These are phyloP conservation scores for Vachellia pachyceras DNA, from an alignment of 306 rosid genomes.

Conservation along the genomic window DNA sequence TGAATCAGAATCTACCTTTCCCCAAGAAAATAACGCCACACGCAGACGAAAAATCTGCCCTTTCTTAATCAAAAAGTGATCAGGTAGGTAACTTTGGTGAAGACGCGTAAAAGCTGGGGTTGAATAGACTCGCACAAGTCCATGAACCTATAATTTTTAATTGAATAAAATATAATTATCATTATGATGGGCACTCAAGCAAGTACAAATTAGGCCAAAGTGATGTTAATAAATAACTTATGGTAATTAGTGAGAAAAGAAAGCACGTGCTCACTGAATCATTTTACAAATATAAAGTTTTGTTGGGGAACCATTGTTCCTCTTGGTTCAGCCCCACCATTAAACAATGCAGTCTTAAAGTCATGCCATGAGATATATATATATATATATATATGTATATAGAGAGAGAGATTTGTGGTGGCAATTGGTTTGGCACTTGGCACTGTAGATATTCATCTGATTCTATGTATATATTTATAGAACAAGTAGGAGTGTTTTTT, in stretches of 20 bases:
- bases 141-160: not conserved
- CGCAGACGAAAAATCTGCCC: not conserved
- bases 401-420: not conserved
- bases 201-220: not conserved
- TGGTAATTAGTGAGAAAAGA: not conserved
- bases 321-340: not conserved
- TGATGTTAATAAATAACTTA: not conserved
- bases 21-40: not conserved
- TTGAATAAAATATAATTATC: not conserved
- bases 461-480: no score
- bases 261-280: not conserved
- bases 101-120: not conserved
- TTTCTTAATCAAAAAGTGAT: not conserved
- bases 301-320: not conserved
- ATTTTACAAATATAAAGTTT: not conserved
- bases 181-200: not conserved
- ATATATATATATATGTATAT: no score
- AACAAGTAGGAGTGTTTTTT: no score
- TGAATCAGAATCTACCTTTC: slow-evolving; percentile 16
- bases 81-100: not conserved
- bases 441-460: no score
- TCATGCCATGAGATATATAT: no score
- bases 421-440: no score
- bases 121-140: not conserved
- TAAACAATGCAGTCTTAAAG: not conserved